Evolutionary conservation across 495 filamentous ascomycete genomes (phyloP).

Genomic region (Sordaria brevicollis): DNA sequence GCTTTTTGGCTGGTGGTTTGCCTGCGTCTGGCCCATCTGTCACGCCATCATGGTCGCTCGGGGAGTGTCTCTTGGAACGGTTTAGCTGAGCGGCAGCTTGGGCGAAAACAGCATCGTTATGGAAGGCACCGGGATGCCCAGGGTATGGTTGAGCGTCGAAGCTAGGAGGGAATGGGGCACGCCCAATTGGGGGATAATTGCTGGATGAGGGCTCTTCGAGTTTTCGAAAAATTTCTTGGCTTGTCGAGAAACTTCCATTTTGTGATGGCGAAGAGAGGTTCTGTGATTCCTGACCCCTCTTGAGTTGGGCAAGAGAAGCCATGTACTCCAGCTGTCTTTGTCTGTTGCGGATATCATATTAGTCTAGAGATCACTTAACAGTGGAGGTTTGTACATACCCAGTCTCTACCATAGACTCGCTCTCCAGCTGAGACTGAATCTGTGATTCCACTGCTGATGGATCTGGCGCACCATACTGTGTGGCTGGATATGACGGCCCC

Average conservation of each 20-base stretch:
- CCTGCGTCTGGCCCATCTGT: background rate
- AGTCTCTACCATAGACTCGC: conserved; percentile 7
- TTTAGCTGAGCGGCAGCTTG: conserved; percentile 12
- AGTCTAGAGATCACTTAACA: background rate
- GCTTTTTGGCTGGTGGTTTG: conserved; percentile 9
- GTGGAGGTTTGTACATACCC: conserved; percentile 2
- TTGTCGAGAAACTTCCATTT: background rate
- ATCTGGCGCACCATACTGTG: background rate
- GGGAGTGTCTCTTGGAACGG: conserved; percentile 9
- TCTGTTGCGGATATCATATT: background rate
- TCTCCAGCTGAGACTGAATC: conserved; percentile 19
- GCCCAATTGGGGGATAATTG: background rate
- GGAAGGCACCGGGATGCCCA: background rate
- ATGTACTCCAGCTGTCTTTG: background rate
- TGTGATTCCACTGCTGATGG: conserved; percentile 8
- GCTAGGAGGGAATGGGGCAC: background rate
- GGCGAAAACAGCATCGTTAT: conserved; percentile 12
- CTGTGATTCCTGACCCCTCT: background rate
- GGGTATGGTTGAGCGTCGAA: background rate
- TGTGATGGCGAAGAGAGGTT: background rate
- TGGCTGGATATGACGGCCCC: background rate
- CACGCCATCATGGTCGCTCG: background rate
- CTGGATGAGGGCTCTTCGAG: background rate
- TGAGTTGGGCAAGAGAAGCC: background rate
- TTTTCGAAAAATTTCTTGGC: too few species aligned